Evolutionary conservation across 2,329 filamentous ascomycete species (phyloP), one percentile per base, ranked within the genome.

Genomic region (Coniochaeta prunicola): DNA sequence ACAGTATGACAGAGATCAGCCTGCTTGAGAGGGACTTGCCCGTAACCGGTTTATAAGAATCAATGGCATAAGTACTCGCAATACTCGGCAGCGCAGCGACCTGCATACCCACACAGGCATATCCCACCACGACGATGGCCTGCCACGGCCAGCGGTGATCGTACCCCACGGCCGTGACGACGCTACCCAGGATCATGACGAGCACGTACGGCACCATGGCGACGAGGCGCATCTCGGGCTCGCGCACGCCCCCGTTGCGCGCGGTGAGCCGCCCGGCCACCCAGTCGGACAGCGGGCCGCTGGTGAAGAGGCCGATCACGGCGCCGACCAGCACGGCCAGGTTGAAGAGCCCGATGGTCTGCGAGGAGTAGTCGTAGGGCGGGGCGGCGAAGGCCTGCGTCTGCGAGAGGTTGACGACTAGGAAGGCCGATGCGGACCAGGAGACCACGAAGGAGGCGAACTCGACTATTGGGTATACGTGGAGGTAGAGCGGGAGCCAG

Each of bases 401-500:
- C 63, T 80, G 76, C 0, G 82, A 86, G n/a, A 87, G 73, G 69
- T 87, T 87, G 65, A 87, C 60, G 4, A 68, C 68, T 0, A 88
- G 71, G 70, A 86, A 85, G 33, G 59, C 59, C 4, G 61, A 60
- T 9, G 64, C 64, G 9, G 63, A 64, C 63, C 82, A 87, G 26
- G 79, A 82, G 7, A 86, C 82, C 28, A 85, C 78, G 63, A 88
- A 87, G 17, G 81, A 77, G 1, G 84, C 76, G 59, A 85, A 83
- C 62, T 86, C 78, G 45, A 87, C 80, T 59, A 88, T 87, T 0
- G 85, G 85, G 68, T 83, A 88, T 0, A 76, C 64, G 66, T 85
- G 80, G 1, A 88, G 73, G 64, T 86, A 84, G 78, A 81, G 85
- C 0, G 85, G 85, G 8, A 83, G 76, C 77, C 79, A 85, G 24